Evolutionary conservation across 192 early-diverging fungal genomes (phyloP), one percentile per base, ranked within the genome.

Genomic region (Entomortierella chlamydospora): DNA sequence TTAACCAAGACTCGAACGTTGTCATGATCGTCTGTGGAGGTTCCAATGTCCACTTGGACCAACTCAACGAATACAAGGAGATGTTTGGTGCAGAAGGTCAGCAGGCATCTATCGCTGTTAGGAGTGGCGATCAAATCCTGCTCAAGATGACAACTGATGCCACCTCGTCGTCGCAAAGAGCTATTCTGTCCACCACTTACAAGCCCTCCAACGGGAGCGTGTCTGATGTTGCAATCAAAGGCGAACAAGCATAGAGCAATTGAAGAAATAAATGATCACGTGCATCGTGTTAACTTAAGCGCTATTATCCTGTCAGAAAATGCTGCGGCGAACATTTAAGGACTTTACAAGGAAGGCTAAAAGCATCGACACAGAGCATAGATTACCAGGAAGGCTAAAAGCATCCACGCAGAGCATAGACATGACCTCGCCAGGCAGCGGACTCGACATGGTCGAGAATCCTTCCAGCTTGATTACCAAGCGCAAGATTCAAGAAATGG

Each of bases 401-500:
- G 34, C 34, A 37, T 37, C 34, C 4, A 37, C 34, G 5, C 34
- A 37, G 34, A 10, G 34, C 10, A 50, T 17, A 15, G 15, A 50
- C 47, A 79, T 79, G 76, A 70, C 76, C 41, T 79, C 76, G 30
- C 76, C 76, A 79, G 60, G 61, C 43, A 64, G 68, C 33, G 76
- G 76, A 49, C 57, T 79, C 61, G 76, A 79, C 63, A 53, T 70
- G 61, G 57, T 51, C 9, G 76, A 79, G 41, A 70, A 87, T 47
- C 37, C 76, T 0, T 79, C 76, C 10, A 50, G 68, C 62, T 83
- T 92, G 56, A 81, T 93, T 41, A 87, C 88, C 10, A 94, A 93
- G 71, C 88, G 93, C 53, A 94, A 92, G 81, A 89, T 96, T 74
- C 91, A 93, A 59, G 92, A 96, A 72, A 83, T 96, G 33, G 91